Evolutionary conservation across 345 rosid species (phyloP), one percentile per base, ranked within the genome.

Genomic region (Hypericum perforatum): DNA sequence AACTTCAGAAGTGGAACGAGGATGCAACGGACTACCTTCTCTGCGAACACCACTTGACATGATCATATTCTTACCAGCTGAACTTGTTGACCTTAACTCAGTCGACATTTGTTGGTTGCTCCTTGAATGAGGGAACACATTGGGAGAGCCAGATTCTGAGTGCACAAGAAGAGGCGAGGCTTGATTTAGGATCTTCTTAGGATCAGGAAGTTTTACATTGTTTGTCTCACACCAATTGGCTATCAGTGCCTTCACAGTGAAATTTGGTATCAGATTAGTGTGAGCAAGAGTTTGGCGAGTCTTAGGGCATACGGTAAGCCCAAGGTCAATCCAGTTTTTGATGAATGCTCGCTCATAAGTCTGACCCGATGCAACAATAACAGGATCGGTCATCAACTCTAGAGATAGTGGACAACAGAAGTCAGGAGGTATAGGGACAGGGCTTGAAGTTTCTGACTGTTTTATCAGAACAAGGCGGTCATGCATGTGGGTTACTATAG

Each of bases 361-460:
- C 74, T 94, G 92, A 54, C 99, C 97, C 39, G 96, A 82, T 56
- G 91, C 81, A 40, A 86, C 92, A 63, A 94, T 89, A 52, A 94
- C 97, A 32, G 97, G 99, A 78, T 89, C 96, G 15, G 86, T 81
- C 99, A 94, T 94, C 72, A 94, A 78, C 70, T 86, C 95, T 42
- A 89, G 92, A 4, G 99, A 94, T 10, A 94, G 83, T 57, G 97
- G 99, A 51, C 97, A 89, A 63, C 91, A 86, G 65, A 89, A 94
- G 71, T 94, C 99, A n/a, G 94, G 64, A 39, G 94, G 97, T 63
- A 94, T 94, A 61, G 94, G 75, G 45, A 89, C 74, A 5, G 82
- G 82, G 64, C 96, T 89, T 49, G 66, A 61, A 61, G 81, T 74
- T 73, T 80, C 79, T 9, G 95, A 74, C 79, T 94, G 95, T 69